These are phyloP conservation scores for Stagonosporopsis chrysanthemi DNA, from an alignment of 2,329 filamentous ascomycete species.

Conservation along the genomic window DNA sequence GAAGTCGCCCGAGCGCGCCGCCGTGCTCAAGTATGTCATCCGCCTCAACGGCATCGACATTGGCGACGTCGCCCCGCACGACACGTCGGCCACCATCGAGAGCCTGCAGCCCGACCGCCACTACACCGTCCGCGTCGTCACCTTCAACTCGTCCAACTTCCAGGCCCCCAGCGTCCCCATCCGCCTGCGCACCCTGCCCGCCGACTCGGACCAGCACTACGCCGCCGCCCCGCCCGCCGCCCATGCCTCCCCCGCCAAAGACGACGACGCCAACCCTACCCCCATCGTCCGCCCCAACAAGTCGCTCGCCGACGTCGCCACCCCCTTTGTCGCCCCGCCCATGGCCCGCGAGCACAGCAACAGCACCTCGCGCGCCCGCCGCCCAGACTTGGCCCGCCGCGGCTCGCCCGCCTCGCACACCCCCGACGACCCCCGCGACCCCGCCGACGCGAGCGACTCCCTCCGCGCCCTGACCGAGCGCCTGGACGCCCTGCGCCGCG, in stretches of 20 bases:
- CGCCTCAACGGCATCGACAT: constrained; percentile 94
- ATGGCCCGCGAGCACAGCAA: constrained; percentile 72
- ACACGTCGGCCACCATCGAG: constrained; percentile 89
- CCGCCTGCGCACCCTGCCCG: constrained; percentile 73
- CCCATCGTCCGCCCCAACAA: constrained; percentile 62
- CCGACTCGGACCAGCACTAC: constrained; percentile 35
- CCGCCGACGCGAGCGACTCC: constrained; percentile 49
- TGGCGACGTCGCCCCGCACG: constrained; percentile 80
- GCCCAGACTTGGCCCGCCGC: constrained; percentile 75
- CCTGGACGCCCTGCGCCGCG: constrained; percentile 79
- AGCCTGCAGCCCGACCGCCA: constrained; percentile 86
- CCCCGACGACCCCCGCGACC: constrained; percentile 36
- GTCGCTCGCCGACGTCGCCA: constrained; percentile 65
- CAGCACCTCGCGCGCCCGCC: constrained; percentile 62
- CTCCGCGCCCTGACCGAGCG: constrained; percentile 81
- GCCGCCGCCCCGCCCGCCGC: constrained; percentile 45
- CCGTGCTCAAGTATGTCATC: constrained; percentile 86
- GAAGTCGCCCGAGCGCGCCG: constrained; percentile 72
- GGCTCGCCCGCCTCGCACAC: constrained; percentile 73
- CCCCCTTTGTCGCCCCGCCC: constrained; percentile 66
- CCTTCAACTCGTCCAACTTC: constrained; percentile 90
- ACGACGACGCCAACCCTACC: constrained; percentile 58
- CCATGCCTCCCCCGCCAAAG: constrained; percentile 55
- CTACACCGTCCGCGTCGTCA: constrained; percentile 92
- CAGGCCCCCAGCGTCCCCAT: constrained; percentile 87